phyloP scores from a whole-genome alignment of 2,329 filamentous ascomycete genomes.

The Penicillium sp. region DNA sequence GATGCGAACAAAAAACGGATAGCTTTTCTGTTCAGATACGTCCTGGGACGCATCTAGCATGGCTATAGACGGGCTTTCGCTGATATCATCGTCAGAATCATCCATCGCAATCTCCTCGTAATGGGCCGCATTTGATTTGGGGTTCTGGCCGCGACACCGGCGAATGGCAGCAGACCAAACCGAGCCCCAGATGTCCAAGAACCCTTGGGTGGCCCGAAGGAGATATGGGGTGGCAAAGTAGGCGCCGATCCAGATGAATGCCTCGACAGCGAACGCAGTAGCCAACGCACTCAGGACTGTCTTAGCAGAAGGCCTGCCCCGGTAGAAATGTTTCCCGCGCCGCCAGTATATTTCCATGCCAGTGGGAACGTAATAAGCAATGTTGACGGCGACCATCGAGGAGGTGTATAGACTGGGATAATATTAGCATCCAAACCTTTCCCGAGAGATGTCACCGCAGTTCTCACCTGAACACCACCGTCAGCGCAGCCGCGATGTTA shows the following conservation, averaged over 20 bases:
- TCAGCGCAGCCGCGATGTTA: conserved; percentile 7
- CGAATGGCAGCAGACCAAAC: conserved; percentile 4
- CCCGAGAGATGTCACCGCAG: too few species aligned
- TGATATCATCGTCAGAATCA: conserved; percentile 14
- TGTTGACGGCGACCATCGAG: background rate
- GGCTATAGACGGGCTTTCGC: background rate
- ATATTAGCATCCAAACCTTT: too few species aligned
- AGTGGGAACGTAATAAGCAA: conserved; percentile 17
- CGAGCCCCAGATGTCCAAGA: conserved; percentile 11
- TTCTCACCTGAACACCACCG: conserved; percentile 10
- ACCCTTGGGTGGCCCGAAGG: conserved; percentile 7
- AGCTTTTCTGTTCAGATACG: conserved; percentile 1
- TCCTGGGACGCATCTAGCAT: conserved; percentile 1
- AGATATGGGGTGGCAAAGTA: conserved; percentile 17
- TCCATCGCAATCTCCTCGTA: conserved; percentile 21
- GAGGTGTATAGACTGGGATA: background rate
- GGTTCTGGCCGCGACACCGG: background rate
- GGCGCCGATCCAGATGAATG: conserved; percentile 3
- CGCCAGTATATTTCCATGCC: conserved; percentile 27
- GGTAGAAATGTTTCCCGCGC: conserved; percentile 7
- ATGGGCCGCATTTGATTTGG: conserved; percentile 7
- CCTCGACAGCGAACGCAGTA: conserved; percentile 13
- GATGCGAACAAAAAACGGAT: conserved; percentile 2
- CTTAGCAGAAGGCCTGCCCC: background rate
- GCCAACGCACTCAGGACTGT: conserved; percentile 5